phyloP scores from a whole-genome alignment of 768 basidiomycete genomes.

The Lentinula guzmanii region DNA sequence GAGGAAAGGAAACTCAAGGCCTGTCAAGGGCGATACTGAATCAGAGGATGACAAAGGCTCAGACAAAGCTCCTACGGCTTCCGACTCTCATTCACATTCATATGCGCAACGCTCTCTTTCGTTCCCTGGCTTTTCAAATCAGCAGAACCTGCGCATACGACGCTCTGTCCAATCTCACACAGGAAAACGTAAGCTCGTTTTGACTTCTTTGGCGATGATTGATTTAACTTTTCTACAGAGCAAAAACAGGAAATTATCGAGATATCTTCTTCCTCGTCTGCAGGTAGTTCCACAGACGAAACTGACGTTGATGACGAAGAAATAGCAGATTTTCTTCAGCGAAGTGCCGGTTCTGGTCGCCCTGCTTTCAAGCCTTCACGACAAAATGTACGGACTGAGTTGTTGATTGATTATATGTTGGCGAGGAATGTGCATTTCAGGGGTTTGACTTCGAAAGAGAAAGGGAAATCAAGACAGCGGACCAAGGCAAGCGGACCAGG shows the following conservation, averaged over 20 bases:
- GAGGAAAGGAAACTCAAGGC: neutral
- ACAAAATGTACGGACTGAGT: neutral
- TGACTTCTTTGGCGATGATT: neutral
- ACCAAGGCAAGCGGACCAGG: neutral
- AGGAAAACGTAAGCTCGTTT: neutral
- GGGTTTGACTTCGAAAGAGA: neutral
- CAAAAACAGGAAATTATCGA: neutral
- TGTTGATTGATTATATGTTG: slow-evolving; percentile 3
- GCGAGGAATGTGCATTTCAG: neutral
- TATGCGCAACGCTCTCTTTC: neutral
- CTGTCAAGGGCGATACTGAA: neutral
- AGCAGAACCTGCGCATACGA: neutral
- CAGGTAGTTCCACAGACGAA: neutral
- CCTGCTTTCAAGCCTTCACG: neutral
- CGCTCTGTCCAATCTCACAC: neutral
- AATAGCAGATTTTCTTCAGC: neutral
- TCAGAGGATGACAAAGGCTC: neutral
- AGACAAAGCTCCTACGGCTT: neutral
- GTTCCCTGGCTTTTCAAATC: neutral
- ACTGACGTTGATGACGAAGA: slow-evolving; percentile 1
- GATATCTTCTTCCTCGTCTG: neutral
- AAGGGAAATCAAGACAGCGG: neutral
- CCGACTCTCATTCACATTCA: neutral
- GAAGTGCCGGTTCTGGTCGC: neutral
- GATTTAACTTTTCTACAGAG: neutral